These are phyloP conservation scores for Dissoconium aciculare DNA, from an alignment of 2,329 filamentous ascomycete genomes.

Conservation along the genomic window DNA sequence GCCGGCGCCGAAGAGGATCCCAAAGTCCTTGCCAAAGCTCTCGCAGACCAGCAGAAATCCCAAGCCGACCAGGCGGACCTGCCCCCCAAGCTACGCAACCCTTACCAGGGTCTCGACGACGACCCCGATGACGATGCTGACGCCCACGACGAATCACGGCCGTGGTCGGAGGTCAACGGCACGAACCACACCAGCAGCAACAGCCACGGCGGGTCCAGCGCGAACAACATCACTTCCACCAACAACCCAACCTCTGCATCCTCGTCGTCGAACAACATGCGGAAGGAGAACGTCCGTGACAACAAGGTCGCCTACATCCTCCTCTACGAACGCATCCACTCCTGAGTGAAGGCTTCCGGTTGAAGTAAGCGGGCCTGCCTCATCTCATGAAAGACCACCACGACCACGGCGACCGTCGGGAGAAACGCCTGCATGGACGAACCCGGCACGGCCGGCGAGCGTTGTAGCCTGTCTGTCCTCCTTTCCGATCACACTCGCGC, in stretches of 20 bases:
- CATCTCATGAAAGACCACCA: no score
- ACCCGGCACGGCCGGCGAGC: no score
- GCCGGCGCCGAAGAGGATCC: slow-evolving; percentile 68
- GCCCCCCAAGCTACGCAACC: slow-evolving; percentile 41
- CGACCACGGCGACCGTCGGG: no score
- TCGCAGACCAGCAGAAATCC: slow-evolving; percentile 43
- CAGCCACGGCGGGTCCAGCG: slow-evolving; percentile 36
- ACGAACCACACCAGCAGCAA: slow-evolving; percentile 36
- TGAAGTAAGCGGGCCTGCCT: no score
- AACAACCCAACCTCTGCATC: not conserved
- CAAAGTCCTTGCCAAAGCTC: slow-evolving; percentile 45
- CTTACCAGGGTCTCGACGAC: slow-evolving; percentile 55
- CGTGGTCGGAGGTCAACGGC: slow-evolving; percentile 78
- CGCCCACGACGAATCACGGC: slow-evolving; percentile 40
- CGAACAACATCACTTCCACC: slow-evolving; percentile 34
- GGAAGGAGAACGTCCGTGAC: slow-evolving; percentile 49
- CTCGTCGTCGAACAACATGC: slow-evolving; percentile 34
- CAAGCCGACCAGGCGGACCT: slow-evolving; percentile 37
- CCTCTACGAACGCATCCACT: slow-evolving; percentile 86
- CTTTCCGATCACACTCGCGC: no score
- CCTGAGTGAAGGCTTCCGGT: no score
- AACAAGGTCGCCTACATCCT: slow-evolving; percentile 95
- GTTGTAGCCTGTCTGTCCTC: no score
- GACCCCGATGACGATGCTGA: slow-evolving; percentile 31
- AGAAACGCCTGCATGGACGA: not conserved